Conservation (phyloP, 768 basidiomycete species). For the Boletus insuetus region DNA sequence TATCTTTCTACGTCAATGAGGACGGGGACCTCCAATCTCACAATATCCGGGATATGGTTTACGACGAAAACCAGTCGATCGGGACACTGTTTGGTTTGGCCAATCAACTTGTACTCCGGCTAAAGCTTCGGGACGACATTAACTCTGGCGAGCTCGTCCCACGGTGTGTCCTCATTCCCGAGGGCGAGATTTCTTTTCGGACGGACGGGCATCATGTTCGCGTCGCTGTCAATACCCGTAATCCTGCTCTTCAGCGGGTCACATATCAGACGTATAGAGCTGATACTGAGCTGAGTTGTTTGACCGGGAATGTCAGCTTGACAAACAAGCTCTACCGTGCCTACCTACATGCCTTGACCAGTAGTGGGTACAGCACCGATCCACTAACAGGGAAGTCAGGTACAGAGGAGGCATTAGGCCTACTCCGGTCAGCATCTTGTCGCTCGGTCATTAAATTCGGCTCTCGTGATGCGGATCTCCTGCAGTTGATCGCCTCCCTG, state of each 20-base stretch:
- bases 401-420: constrained; percentile 40
- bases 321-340: constrained; percentile 34
- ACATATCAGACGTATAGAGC: constrained; percentile 31
- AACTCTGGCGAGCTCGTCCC: constrained; percentile 1
- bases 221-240: constrained; percentile 12
- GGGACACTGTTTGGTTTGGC: constrained; percentile 45
- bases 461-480: constrained; percentile 26
- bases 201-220: constrained; percentile 14
- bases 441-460: constrained; percentile 40
- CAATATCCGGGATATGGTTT: constrained; percentile 42
- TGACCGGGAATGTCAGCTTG: constrained; percentile 28
- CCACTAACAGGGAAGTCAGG: constrained; percentile 45
- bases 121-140: constrained; percentile 1
- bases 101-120: constrained; percentile 41
- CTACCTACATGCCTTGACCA: constrained; percentile 45
- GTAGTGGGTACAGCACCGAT: constrained; percentile 35
- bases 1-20: constrained; percentile 39
- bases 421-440: constrained; percentile 37
- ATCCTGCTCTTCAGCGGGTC: constrained; percentile 1
- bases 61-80: constrained; percentile 40
- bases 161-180: constrained; percentile 39
- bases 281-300: constrained; percentile 29
- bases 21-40: constrained; percentile 36
- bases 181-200: constrained; percentile 27
- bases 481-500: constrained; percentile 34